These are phyloP conservation scores for Blastocystis sp. DNA, from an alignment of 352 stramenopile genomes.

Conservation along the genomic window DNA sequence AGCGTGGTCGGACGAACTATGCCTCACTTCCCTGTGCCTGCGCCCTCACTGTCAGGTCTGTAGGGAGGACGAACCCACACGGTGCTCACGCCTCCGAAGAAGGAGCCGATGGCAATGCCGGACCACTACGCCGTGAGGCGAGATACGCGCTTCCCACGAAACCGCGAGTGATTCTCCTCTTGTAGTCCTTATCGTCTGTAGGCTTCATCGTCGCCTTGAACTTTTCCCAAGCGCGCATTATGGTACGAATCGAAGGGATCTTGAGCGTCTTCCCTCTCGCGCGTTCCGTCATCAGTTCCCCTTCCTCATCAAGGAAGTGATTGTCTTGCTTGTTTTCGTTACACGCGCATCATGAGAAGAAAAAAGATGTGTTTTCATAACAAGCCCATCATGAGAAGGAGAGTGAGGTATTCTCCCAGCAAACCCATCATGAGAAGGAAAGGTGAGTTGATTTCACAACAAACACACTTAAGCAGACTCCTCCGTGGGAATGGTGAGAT, in stretches of 20 bases:
- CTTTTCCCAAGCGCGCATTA: slow-evolving; percentile 56
- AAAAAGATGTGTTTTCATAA: too few relatives aligned
- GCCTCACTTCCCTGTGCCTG: neutral
- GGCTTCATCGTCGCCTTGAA: slow-evolving; percentile 55
- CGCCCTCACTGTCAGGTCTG: neutral
- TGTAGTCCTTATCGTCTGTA: slow-evolving; percentile 41
- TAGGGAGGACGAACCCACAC: slow-evolving; percentile 40
- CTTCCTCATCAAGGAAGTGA: too few relatives aligned
- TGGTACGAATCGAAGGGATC: neutral
- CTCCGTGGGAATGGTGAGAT: slow-evolving; percentile 79
- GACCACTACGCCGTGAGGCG: slow-evolving; percentile 16
- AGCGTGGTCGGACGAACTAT: slow-evolving; percentile 30
- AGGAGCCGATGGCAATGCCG: neutral
- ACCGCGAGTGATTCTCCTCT: slow-evolving; percentile 43
- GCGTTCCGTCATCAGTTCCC: neutral
- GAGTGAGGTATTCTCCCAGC: too few relatives aligned
- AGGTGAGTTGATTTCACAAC: neutral
- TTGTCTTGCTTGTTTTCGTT: too few relatives aligned
- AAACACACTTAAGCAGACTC: slow-evolving; percentile 8
- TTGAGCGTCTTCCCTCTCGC: neutral
- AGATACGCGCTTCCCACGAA: slow-evolving; percentile 8
- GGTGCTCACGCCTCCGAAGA: slow-evolving; percentile 37
- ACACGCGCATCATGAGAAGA: too few relatives aligned
- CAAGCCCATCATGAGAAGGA: too few relatives aligned
- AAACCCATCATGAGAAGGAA: too few relatives aligned